These are phyloP conservation scores for Metschnikowia koreensis DNA, from an alignment of 805 yeast species.

Conservation along the genomic window DNA sequence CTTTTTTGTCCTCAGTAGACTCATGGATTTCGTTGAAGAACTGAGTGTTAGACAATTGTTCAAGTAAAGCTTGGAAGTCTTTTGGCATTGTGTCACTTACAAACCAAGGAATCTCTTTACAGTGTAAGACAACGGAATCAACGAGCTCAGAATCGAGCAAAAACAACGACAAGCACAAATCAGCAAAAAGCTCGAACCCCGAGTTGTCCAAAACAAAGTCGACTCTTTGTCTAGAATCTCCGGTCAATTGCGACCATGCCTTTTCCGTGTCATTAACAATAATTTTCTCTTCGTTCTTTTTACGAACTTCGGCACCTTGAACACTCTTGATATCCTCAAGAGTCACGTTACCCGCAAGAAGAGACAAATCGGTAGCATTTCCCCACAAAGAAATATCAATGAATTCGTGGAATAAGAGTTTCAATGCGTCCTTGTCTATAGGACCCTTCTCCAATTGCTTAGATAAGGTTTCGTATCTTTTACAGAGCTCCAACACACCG, in stretches of 20 bases:
- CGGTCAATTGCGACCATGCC: conserved; percentile 57
- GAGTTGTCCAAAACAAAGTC: conserved; percentile 90
- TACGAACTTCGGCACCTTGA: conserved; percentile 87
- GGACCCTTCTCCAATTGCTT: conserved; percentile 15
- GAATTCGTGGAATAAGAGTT: conserved; percentile 73
- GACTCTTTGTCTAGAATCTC: conserved; percentile 46
- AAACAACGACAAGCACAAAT: conserved; percentile 48
- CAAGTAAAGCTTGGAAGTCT: conserved; percentile 62
- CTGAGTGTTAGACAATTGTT: conserved; percentile 50
- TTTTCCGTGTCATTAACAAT: conserved; percentile 67
- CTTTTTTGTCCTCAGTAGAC: conserved; percentile 18
- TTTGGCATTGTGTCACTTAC: conserved; percentile 91
- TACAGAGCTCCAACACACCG: conserved; percentile 82
- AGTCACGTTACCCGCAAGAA: conserved; percentile 78
- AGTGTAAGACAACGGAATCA: conserved; percentile 69
- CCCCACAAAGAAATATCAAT: conserved; percentile 95
- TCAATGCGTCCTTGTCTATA: conserved; percentile 42
- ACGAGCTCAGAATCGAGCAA: conserved; percentile 66
- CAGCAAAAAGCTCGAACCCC: conserved; percentile 94
- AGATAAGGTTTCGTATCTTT: conserved; percentile 48
- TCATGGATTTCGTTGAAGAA: conserved; percentile 47
- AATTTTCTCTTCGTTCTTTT: conserved; percentile 75
- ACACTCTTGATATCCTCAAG: conserved; percentile 85
- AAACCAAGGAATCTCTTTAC: conserved; percentile 94
- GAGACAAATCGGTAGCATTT: conserved; percentile 91